Conservation (phyloP, 345 rosid genomes). For the Mangifera indica region DNA sequence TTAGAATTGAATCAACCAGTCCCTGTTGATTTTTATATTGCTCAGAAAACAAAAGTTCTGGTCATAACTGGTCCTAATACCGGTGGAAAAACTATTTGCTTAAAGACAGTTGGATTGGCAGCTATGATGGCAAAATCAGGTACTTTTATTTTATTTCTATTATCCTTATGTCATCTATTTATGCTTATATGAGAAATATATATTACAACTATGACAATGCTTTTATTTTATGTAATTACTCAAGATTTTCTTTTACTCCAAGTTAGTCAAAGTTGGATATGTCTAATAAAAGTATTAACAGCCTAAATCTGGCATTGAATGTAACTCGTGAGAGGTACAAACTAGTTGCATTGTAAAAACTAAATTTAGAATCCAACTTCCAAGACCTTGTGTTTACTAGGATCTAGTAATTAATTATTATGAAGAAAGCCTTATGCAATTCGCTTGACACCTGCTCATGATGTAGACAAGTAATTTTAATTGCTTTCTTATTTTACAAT, state of each 20-base stretch:
- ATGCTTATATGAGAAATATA: not conserved
- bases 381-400: not conserved
- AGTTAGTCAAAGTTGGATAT: not conserved
- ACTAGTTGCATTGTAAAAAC: not conserved
- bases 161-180: not conserved
- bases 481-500: no score
- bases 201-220: not conserved
- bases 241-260: not conserved
- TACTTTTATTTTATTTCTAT: constrained; percentile 17
- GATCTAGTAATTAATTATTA: not conserved
- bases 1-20: constrained; percentile 59
- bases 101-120: constrained; percentile 91
- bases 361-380: not conserved
- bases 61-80: constrained; percentile 95
- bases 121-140: constrained; percentile 98
- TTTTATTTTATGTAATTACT: not conserved
- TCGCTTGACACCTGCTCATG: not conserved
- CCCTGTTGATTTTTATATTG: constrained; percentile 72
- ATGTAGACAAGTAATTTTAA: no score
- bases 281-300: not conserved
- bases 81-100: constrained; percentile 91
- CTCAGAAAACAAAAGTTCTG: constrained; percentile 66
- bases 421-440: not conserved
- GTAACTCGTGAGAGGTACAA: not conserved
- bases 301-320: not conserved